Percentiles rank a stretch among this genome's conserved stretches.
phyloP scores from a whole-genome alignment of 2,329 filamentous ascomycete species.

The Aspergillus sp. region DNA sequence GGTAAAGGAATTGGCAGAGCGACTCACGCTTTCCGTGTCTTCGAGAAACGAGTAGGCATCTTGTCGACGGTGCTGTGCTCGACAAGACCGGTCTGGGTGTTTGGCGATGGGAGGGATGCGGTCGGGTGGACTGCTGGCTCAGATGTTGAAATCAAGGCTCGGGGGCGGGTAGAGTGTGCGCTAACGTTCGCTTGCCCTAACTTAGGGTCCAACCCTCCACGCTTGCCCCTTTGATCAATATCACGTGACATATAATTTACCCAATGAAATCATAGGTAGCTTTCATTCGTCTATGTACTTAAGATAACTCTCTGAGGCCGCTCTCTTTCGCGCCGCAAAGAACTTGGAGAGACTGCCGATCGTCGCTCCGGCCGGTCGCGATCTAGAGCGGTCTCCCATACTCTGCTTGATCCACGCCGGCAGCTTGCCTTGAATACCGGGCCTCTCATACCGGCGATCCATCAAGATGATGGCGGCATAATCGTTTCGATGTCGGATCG shows the following conservation, averaged over 20 bases:
- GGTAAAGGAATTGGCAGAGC: slow-evolving; percentile 16
- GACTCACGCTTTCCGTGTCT: slow-evolving; percentile 50
- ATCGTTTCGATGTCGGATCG: slow-evolving; percentile 82
- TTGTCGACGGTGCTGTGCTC: slow-evolving; percentile 42
- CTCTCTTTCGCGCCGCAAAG: slow-evolving; percentile 20
- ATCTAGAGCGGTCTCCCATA: slow-evolving; percentile 39
- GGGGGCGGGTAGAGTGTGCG: slow-evolving; percentile 35
- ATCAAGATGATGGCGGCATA: slow-evolving; percentile 87
- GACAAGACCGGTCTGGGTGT: slow-evolving; percentile 38
- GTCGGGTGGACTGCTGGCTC: slow-evolving; percentile 28
- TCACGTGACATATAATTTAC: slow-evolving; percentile 6
- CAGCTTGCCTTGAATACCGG: slow-evolving; percentile 72
- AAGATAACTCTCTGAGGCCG: neutral
- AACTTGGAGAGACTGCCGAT: slow-evolving; percentile 32
- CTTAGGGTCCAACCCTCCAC: slow-evolving; percentile 28
- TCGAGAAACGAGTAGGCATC: slow-evolving; percentile 52
- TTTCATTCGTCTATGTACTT: neutral
- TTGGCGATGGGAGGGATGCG: slow-evolving; percentile 35
- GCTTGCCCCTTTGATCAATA: slow-evolving; percentile 4
- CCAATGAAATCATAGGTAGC: slow-evolving; percentile 1
- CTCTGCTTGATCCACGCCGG: slow-evolving; percentile 84
- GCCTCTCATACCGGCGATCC: slow-evolving; percentile 73
- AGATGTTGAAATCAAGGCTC: slow-evolving; percentile 37
- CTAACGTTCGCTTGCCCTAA: slow-evolving; percentile 38
- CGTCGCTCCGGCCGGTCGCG: slow-evolving; percentile 22